Base-by-base conservation (phyloP, 192 early-diverging fungal species). In the Gamsiella multidivaricata region DNA sequence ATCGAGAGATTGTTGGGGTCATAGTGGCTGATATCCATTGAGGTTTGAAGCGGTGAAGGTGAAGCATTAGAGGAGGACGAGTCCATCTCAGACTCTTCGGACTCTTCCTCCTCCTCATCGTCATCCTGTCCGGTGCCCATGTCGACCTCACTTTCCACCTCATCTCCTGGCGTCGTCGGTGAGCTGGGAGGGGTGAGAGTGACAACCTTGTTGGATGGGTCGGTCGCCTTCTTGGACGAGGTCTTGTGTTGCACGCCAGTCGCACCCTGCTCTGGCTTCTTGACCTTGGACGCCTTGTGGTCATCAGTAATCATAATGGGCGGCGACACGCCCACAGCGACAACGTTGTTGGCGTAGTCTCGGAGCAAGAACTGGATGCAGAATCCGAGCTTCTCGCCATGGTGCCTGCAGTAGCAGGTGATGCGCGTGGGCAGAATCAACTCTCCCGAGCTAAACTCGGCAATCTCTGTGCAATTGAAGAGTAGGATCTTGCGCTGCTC, bases 231-330 rank as follows among this genome's bases (percentile, higher is more conserved):
- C 61, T 54, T 79, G 34, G 61, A 12, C 10, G 52, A 15, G 18
- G 15, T 41, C 25, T 65, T 70, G 50, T 61, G 70, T 18, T 53
- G 60, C 0, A 14, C 22, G 41, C 29, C 52, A 15, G 42, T 23
- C 6, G 25, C 42, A 23, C 37, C 74, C 25, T 55, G 70, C 61
- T 64, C 83, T 69, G 55, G 74, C 64, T 66, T 88, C 75, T 88
- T 88, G 36, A 83, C 80, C 57, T 85, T 85, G 23, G 91, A 88
- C 14, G 92, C 94, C 81, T 98, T 98, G 87, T 98, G 96, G 82
- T 98, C 96, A 66, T 98, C 96, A 6, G 96, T 98, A 75, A 98
- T 96, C 90, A 97, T 91, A 54, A 98, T 97, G 10, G 96, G 94
- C 6, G 95, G 91, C 22, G 95, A 95, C 39, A 94, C 80, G 23